Percentiles rank a stretch among this genome's conserved stretches.
Evolutionary conservation across 805 yeast genomes (phyloP).

Genomic region (Teunomyces stri): DNA sequence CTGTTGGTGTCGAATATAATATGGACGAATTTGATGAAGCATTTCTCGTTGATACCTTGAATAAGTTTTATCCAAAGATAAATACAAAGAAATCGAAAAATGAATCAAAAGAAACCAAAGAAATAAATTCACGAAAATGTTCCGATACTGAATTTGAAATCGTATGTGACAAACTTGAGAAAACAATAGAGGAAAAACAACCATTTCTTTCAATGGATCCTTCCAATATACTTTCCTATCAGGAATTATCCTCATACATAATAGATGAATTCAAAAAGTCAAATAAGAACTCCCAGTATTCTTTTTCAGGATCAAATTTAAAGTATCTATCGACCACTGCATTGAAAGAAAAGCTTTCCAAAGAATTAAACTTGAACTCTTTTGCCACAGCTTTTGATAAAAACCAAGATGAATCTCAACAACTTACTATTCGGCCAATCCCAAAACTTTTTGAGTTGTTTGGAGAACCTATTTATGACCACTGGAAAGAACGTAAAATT

Average conservation of each 20-base stretch:
- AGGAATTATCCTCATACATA: slow-evolving; percentile 60
- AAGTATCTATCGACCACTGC: slow-evolving; percentile 50
- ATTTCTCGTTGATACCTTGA: slow-evolving; percentile 48
- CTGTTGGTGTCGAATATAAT: slow-evolving; percentile 78
- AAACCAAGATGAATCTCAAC: slow-evolving; percentile 20
- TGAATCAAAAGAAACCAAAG: slow-evolving; percentile 10
- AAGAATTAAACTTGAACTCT: slow-evolving; percentile 52
- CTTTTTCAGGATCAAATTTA: slow-evolving; percentile 26
- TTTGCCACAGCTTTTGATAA: slow-evolving; percentile 62
- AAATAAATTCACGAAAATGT: slow-evolving; percentile 32
- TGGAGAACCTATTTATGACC: slow-evolving; percentile 70
- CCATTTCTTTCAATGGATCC: slow-evolving; percentile 90
- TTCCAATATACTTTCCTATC: slow-evolving; percentile 62
- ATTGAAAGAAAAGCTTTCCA: slow-evolving; percentile 55
- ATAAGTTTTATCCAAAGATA: slow-evolving; percentile 32
- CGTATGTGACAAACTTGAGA: slow-evolving; percentile 71
- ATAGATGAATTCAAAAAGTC: slow-evolving; percentile 31
- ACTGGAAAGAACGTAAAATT: slow-evolving; percentile 78
- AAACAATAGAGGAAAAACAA: slow-evolving; percentile 72
- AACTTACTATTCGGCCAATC: slow-evolving; percentile 42
- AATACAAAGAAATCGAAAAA: slow-evolving; percentile 11
- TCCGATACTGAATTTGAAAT: slow-evolving; percentile 85
- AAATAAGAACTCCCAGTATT: slow-evolving; percentile 24
- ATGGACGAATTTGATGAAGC: slow-evolving; percentile 87
- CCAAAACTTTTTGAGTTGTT: slow-evolving; percentile 49